These are phyloP conservation scores for Yamadazyma tumulicola DNA, from an alignment of 805 yeast species.

Conservation along the genomic window DNA sequence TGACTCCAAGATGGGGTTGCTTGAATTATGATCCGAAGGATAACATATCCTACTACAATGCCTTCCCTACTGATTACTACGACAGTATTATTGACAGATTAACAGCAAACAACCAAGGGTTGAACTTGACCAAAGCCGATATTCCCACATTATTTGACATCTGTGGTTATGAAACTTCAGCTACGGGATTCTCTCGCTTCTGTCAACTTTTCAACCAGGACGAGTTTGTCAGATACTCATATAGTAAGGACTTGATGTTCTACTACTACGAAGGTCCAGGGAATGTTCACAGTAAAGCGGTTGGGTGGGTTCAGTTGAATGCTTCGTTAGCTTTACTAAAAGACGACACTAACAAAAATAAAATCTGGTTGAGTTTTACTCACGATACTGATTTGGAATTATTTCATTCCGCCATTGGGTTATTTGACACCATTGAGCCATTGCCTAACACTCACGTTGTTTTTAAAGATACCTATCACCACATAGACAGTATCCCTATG, in stretches of 20 bases:
- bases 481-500: constrained; percentile 36
- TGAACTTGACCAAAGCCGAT: constrained; percentile 50
- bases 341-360: constrained; percentile 41
- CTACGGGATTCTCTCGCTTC: constrained; percentile 61
- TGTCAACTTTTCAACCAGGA: constrained; percentile 67
- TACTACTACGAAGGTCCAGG: constrained; percentile 68
- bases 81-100: constrained; percentile 55
- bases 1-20: constrained; percentile 52
- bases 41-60: constrained; percentile 19
- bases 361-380: constrained; percentile 65
- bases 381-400: constrained; percentile 71
- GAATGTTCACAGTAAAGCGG: constrained; percentile 49
- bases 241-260: constrained; percentile 53
- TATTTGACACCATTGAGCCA: constrained; percentile 40
- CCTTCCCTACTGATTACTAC: constrained; percentile 43
- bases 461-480: constrained; percentile 47
- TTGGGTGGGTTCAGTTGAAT: constrained; percentile 56
- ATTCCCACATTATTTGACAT: constrained; percentile 50
- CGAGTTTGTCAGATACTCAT: constrained; percentile 62
- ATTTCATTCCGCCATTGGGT: constrained; percentile 62
- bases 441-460: constrained; percentile 46
- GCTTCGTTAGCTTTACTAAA: constrained; percentile 49
- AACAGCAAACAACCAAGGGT: constrained; percentile 50
- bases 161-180: constrained; percentile 77
- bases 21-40: constrained; percentile 27